These are phyloP conservation scores for Fusarium coicis DNA, from an alignment of 2,329 filamentous ascomycete genomes.

Conservation along the genomic window DNA sequence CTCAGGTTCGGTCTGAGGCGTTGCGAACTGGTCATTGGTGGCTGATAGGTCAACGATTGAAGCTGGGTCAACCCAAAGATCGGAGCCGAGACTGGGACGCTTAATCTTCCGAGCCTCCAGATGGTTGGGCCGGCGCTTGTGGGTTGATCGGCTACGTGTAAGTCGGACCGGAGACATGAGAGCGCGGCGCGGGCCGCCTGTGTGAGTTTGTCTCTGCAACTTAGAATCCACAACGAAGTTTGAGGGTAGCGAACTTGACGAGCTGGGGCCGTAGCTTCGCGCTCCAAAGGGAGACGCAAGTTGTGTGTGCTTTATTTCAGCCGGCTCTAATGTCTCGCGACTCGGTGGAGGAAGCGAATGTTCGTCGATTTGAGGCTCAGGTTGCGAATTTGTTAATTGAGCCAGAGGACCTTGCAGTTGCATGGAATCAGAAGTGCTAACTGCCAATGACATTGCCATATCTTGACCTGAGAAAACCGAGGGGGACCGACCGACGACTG, in stretches of 20 bases:
- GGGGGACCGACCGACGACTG: conserved; percentile 57
- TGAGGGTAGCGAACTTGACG: conserved; percentile 60
- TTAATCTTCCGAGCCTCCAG: conserved; percentile 61
- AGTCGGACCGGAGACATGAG: conserved; percentile 66
- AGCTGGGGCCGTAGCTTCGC: conserved; percentile 71
- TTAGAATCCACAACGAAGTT: conserved; percentile 48
- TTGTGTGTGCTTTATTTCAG: conserved; percentile 47
- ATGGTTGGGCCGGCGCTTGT: conserved; percentile 65
- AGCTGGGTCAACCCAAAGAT: conserved; percentile 63
- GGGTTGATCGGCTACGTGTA: conserved; percentile 61
- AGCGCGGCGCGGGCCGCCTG: conserved; percentile 60
- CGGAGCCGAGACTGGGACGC: conserved; percentile 65
- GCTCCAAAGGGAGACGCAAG: conserved; percentile 67
- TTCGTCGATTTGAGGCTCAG: conserved; percentile 35
- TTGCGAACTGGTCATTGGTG: conserved; percentile 48
- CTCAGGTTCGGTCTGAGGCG: conserved; percentile 41
- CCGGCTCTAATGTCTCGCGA: conserved; percentile 37
- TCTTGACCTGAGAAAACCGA: conserved; percentile 69
- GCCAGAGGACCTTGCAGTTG: conserved; percentile 70
- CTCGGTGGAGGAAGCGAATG: conserved; percentile 34
- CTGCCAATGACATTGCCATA: conserved; percentile 70
- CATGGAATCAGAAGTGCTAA: conserved; percentile 74
- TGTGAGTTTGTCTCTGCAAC: conserved; percentile 58
- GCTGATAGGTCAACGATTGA: conserved; percentile 39
- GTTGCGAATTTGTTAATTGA: conserved; percentile 62